phyloP scores from a whole-genome alignment of 768 basidiomycete species.

The Sporobolomyces pararoseus region DNA sequence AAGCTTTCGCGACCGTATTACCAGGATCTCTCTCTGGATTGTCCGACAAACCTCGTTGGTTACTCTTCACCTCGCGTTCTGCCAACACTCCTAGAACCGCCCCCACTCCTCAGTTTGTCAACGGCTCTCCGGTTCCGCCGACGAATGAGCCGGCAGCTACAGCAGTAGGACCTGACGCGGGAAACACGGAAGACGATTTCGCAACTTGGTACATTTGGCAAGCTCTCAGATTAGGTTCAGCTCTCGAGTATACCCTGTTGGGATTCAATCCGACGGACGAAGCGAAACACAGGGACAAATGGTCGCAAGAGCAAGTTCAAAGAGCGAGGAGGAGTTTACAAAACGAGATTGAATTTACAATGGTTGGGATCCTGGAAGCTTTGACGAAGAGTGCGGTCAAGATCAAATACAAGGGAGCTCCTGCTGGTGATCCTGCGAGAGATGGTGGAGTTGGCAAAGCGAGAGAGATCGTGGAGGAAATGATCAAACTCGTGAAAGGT shows the following conservation, averaged over 20 bases:
- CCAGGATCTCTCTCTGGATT: constrained; percentile 32
- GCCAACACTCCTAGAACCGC: constrained; percentile 10
- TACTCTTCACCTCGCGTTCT: constrained; percentile 26
- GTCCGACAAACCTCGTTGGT: constrained; percentile 28
- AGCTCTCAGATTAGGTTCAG: constrained; percentile 8
- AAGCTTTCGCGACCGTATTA: constrained; percentile 16
- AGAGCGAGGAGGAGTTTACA: constrained; percentile 2
- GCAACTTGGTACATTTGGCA: constrained; percentile 37
- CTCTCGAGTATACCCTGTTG: constrained; percentile 17
- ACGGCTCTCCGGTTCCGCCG: constrained; percentile 11
- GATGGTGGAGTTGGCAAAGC: constrained; percentile 34
- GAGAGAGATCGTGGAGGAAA: constrained; percentile 27
- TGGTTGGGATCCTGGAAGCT: constrained; percentile 19
- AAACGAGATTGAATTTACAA: constrained; percentile 17
- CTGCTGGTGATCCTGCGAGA: neutral
- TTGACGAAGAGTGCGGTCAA: constrained; percentile 24
- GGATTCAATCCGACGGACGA: neutral
- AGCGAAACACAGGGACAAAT: neutral
- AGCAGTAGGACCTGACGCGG: neutral
- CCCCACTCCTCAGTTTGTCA: constrained; percentile 8
- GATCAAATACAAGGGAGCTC: constrained; percentile 13
- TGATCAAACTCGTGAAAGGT: constrained; percentile 27
- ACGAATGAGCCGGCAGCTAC: neutral
- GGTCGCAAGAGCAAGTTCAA: neutral
- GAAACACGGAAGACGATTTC: constrained; percentile 36